Conservation (phyloP, 2,329 filamentous ascomycete genomes). For the Colletotrichum camelliae region DNA sequence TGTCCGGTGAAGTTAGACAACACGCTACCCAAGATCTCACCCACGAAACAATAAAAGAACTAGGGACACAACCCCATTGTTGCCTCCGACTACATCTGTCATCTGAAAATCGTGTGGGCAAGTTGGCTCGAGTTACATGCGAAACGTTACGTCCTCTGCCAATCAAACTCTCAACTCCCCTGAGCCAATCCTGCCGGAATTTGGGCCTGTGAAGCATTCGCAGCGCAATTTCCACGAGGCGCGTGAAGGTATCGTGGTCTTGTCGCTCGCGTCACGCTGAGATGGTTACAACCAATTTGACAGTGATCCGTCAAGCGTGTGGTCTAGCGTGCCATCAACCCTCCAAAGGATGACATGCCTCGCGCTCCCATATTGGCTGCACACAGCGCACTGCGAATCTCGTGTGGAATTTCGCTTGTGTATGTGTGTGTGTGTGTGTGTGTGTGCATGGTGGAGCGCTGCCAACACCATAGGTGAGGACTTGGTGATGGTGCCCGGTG, state of each 20-base stretch:
- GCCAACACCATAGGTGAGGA: not conserved
- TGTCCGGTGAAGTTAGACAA: not conserved
- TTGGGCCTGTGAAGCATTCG: not conserved
- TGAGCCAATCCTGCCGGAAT: too few species aligned
- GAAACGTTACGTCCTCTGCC: not conserved
- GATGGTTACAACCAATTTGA: not conserved
- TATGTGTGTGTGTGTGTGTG: not conserved
- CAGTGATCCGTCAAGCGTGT: not conserved
- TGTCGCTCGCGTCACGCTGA: not conserved
- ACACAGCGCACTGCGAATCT: not conserved
- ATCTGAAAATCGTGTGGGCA: not conserved
- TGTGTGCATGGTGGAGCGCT: not conserved
- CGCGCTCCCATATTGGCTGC: not conserved
- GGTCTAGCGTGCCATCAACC: not conserved
- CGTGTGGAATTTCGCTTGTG: not conserved
- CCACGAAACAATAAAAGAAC: not conserved
- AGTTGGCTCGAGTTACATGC: not conserved
- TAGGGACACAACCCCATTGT: not conserved
- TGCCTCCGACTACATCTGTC: not conserved
- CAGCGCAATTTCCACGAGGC: not conserved
- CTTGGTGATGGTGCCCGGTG: slow-evolving; percentile 6
- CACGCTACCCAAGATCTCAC: not conserved
- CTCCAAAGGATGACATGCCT: not conserved
- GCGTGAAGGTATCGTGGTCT: not conserved
- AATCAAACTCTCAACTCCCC: not conserved